Conservation (phyloP, 2,329 filamentous ascomycete species). For the Hymenoscyphus occultus region DNA sequence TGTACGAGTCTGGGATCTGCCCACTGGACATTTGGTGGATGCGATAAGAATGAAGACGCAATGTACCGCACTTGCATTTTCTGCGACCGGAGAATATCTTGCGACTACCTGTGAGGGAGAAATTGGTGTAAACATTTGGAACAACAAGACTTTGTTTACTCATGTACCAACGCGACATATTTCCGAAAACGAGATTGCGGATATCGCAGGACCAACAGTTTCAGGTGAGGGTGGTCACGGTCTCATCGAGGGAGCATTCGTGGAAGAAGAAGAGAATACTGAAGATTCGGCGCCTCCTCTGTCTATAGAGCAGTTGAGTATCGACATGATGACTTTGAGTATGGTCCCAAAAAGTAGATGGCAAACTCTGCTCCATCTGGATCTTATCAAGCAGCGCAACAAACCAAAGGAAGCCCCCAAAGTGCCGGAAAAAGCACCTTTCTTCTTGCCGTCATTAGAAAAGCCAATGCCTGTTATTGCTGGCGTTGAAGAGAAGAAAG, state of each 20-base stretch:
- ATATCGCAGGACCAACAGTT: conserved; percentile 66
- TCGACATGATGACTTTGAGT: conserved; percentile 83
- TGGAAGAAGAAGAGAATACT: conserved; percentile 49
- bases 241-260: conserved; percentile 73
- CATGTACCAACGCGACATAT: conserved; percentile 85
- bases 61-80: conserved; percentile 85
- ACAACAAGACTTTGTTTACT: conserved; percentile 86
- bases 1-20: conserved; percentile 89
- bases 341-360: conserved; percentile 86
- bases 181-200: conserved; percentile 68
- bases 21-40: conserved; percentile 93
- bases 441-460: conserved; percentile 77
- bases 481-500: conserved; percentile 30
- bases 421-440: conserved; percentile 88
- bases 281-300: conserved; percentile 55
- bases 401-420: conserved; percentile 92
- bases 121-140: conserved; percentile 93
- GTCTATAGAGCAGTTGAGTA: conserved; percentile 71
- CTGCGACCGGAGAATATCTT: conserved; percentile 87
- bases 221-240: conserved; percentile 80
- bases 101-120: conserved; percentile 80
- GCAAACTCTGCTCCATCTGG: conserved; percentile 91
- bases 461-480: conserved; percentile 24
- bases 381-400: conserved; percentile 86
- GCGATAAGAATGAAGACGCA: conserved; percentile 76